Percentiles rank a stretch among this genome's conserved stretches.
Evolutionary conservation across 768 basidiomycete genomes (phyloP).

Genomic region (Podaxis mareebaensis): DNA sequence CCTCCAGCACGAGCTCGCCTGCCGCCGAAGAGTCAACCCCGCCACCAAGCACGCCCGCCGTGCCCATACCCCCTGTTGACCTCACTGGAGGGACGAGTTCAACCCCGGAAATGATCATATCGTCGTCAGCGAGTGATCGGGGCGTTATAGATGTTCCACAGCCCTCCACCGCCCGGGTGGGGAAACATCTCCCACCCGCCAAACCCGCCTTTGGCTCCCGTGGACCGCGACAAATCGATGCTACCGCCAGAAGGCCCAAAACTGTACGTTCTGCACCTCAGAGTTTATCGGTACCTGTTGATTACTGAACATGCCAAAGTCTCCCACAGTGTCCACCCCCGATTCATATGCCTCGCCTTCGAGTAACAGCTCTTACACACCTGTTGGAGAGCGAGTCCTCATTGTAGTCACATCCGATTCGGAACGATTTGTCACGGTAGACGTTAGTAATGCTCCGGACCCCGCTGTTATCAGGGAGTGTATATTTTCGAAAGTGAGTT

Average conservation of each 20-base stretch:
- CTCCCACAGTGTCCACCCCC: constrained; percentile 39
- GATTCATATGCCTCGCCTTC: constrained; percentile 33
- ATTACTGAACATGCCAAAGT: constrained; percentile 27
- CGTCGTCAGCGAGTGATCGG: constrained; percentile 13
- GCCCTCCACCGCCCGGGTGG: constrained; percentile 27
- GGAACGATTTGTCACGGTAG: constrained; percentile 73
- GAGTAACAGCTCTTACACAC: constrained; percentile 21
- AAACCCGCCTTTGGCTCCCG: constrained; percentile 33
- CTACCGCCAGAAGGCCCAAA: constrained; percentile 28
- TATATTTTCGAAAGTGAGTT: constrained; percentile 73
- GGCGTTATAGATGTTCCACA: constrained; percentile 12
- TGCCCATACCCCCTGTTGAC: constrained; percentile 34
- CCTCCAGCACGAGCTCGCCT: constrained; percentile 68
- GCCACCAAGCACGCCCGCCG: constrained; percentile 65
- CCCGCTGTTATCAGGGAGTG: constrained; percentile 76
- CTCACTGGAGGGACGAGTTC: constrained; percentile 4
- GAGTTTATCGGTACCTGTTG: constrained; percentile 25
- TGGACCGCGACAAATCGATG: constrained; percentile 22
- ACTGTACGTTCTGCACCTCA: constrained; percentile 30
- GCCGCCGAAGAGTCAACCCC: constrained; percentile 65
- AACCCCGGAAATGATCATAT: constrained; percentile 11
- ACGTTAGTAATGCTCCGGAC: constrained; percentile 64
- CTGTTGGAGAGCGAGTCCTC: constrained; percentile 39
- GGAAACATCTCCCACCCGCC: constrained; percentile 34
- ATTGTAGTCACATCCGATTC: constrained; percentile 78